Conservation (phyloP, 2,329 filamentous ascomycete species). For the Rugonectria rugulosa region DNA sequence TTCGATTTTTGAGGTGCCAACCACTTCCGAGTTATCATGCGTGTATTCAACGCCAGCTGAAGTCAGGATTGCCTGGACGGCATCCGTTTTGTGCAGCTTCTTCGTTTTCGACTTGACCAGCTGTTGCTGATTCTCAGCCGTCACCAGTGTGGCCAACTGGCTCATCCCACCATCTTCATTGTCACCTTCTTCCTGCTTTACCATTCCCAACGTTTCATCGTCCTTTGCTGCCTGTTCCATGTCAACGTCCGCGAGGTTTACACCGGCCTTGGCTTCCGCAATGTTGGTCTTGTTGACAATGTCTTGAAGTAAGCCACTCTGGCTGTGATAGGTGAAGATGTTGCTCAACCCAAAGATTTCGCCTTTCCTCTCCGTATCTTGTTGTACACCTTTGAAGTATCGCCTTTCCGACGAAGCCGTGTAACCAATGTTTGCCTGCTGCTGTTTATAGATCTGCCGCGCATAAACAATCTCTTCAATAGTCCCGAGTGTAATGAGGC, state of each 20-base stretch:
- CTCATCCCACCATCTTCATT: conserved; percentile 73
- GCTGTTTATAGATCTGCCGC: conserved; percentile 97
- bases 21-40: conserved; percentile 94
- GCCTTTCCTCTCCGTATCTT: conserved; percentile 81
- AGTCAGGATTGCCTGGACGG: conserved; percentile 87
- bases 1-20: conserved; percentile 93
- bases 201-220: conserved; percentile 51
- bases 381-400: conserved; percentile 95
- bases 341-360: conserved; percentile 94
- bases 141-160: conserved; percentile 69
- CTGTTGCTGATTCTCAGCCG: conserved; percentile 55
- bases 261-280: conserved; percentile 87
- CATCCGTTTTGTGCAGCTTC: conserved; percentile 66
- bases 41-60: conserved; percentile 92
- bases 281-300: conserved; percentile 99
- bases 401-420: conserved; percentile 89
- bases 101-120: conserved; percentile 44
- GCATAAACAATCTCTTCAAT: conserved; percentile 98
- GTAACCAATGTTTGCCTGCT: conserved; percentile 97
- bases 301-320: conserved; percentile 84
- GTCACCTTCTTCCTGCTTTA: conserved; percentile 59
- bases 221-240: conserved; percentile 67
- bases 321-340: conserved; percentile 81
- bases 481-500: conserved; percentile 87
- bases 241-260: conserved; percentile 80